A percentile compares a stretch with the other conserved stretches of the same genome.
These are phyloP conservation scores for Chara braunii DNA, from an alignment of 139 green algal species.

Conservation along the genomic window DNA sequence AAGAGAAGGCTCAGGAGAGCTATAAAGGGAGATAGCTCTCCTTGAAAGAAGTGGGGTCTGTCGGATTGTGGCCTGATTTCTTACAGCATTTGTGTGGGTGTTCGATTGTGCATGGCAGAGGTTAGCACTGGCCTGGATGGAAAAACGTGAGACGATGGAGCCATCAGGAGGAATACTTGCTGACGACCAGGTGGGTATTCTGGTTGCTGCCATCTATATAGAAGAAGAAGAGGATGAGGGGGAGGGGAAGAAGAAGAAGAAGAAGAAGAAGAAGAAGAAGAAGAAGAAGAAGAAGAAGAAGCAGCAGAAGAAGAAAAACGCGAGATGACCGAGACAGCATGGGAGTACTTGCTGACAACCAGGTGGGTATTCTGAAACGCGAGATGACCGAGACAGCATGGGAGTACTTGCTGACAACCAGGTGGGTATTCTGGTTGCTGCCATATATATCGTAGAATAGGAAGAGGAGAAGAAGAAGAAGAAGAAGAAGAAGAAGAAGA, in stretches of 20 bases:
- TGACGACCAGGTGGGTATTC: constrained; percentile 33
- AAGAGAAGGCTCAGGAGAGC: background rate
- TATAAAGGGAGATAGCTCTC: background rate
- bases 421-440: too few relatives aligned
- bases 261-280: too few relatives aligned
- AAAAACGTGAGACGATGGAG: constrained; percentile 7
- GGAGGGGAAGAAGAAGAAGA: too few relatives aligned
- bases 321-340: too few relatives aligned
- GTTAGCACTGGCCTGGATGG: constrained; percentile 33
- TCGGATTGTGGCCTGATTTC: background rate
- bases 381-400: constrained; percentile 12
- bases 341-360: too few relatives aligned
- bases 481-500: too few relatives aligned
- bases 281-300: too few relatives aligned
- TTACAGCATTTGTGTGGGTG: background rate
- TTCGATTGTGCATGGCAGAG: background rate
- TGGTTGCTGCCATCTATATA: too few relatives aligned
- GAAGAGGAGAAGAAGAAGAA: too few relatives aligned
- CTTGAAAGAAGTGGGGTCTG: background rate
- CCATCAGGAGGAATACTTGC: constrained; percentile 28
- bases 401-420: constrained; percentile 34
- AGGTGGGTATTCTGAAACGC: too few relatives aligned
- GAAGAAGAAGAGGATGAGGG: too few relatives aligned
- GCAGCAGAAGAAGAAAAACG: too few relatives aligned
- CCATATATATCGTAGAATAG: background rate